phyloP scores from a whole-genome alignment of 129 eudicot species.

The Chrysanthemum lavandulifolium region DNA sequence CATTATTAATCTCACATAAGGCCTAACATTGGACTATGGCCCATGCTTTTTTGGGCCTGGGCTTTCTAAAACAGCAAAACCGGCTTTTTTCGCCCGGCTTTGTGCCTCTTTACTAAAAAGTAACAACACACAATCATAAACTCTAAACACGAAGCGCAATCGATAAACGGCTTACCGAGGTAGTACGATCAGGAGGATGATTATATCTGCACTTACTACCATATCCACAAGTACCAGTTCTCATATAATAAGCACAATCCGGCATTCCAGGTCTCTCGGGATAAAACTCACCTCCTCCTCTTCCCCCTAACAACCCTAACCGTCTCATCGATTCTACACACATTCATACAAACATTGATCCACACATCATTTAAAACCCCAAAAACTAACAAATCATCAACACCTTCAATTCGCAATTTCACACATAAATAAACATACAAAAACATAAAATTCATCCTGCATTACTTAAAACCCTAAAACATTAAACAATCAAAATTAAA shows the following conservation, averaged over 20 bases:
- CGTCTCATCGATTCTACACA: conserved; percentile 69
- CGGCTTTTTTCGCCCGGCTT: too few species aligned
- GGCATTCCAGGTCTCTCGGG: conserved; percentile 87
- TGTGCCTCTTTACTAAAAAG: too few species aligned
- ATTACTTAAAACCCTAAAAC: too few species aligned
- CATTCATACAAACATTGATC: conserved; percentile 38
- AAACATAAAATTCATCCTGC: too few species aligned
- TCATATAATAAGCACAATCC: conserved; percentile 82
- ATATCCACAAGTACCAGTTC: conserved; percentile 87
- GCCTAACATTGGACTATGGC: too few species aligned
- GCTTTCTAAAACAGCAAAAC: too few species aligned
- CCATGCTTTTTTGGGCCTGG: too few species aligned
- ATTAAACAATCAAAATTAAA: too few species aligned
- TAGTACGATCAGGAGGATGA: conserved; percentile 80
- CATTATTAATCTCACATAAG: background rate
- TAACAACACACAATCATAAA: background rate
- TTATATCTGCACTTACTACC: conserved; percentile 91
- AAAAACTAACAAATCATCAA: background rate
- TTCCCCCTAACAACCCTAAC: conserved; percentile 55
- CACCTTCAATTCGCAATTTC: too few species aligned
- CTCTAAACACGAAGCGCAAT: background rate
- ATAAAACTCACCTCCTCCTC: conserved; percentile 64
- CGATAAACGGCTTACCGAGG: conserved; percentile 44
- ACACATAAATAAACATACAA: too few species aligned
- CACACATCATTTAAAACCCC: background rate